Conservation (phyloP, 2,329 filamentous ascomycete genomes). For the Rasamsonia emersonii region DNA sequence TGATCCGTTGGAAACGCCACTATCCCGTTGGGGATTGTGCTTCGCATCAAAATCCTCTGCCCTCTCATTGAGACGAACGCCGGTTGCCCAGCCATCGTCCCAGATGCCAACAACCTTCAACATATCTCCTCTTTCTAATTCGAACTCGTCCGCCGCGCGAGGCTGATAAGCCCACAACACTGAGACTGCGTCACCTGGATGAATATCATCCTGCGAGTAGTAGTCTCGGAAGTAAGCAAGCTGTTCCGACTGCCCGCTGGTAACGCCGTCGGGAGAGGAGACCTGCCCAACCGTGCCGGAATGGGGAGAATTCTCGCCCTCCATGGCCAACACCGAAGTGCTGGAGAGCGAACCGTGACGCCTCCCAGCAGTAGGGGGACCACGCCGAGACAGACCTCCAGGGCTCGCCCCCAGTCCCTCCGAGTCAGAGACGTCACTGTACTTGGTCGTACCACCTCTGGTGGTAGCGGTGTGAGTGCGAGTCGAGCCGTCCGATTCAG, state of each 20-base stretch:
- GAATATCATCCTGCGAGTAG: conserved; percentile 94
- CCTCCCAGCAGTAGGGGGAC: conserved; percentile 44
- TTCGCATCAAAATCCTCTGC: conserved; percentile 83
- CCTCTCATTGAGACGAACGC: conserved; percentile 69
- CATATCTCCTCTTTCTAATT: conserved; percentile 92
- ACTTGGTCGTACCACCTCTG: conserved; percentile 38
- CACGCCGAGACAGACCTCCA: conserved; percentile 51
- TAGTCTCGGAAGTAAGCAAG: conserved; percentile 97
- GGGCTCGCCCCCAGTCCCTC: conserved; percentile 66
- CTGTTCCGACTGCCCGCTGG: conserved; percentile 90
- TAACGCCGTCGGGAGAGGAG: conserved; percentile 75
- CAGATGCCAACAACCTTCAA: conserved; percentile 96
- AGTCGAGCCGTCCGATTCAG: conserved; percentile 55
- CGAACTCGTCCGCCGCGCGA: conserved; percentile 84
- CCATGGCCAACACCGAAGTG: conserved; percentile 61
- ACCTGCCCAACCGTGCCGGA: conserved; percentile 59
- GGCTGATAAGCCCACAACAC: conserved; percentile 96
- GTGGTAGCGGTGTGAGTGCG: conserved; percentile 23
- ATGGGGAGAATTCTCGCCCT: conserved; percentile 64
- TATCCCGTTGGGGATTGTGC: conserved; percentile 74
- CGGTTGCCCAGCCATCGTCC: conserved; percentile 98
- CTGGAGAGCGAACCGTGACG: conserved; percentile 86
- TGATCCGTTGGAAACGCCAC: conserved; percentile 79
- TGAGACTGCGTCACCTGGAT: conserved; percentile 79
- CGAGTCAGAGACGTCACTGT: conserved; percentile 49